phyloP scores from a whole-genome alignment of 2,329 filamentous ascomycete genomes.

The Esteya vermicola region DNA sequence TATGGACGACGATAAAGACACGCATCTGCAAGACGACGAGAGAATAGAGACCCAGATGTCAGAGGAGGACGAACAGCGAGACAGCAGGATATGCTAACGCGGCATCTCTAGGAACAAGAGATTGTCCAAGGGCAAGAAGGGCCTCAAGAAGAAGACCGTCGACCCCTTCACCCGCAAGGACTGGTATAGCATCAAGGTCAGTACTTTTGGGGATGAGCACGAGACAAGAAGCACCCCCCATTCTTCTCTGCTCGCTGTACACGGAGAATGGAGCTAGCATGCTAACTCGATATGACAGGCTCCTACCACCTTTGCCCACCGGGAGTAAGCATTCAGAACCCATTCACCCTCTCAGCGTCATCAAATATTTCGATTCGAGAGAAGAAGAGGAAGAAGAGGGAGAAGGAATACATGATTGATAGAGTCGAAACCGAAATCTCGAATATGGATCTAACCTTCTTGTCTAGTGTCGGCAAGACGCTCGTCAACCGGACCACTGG shows the following conservation, averaged over 20 bases:
- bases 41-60: not conserved
- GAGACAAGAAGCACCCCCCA: too few relatives aligned
- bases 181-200: conserved; percentile 94
- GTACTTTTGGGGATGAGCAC: conserved; percentile 10
- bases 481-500: conserved; percentile 98
- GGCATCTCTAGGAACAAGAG: conserved; percentile 75
- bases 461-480: conserved; percentile 89
- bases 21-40: not conserved
- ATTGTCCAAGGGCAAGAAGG: conserved; percentile 99
- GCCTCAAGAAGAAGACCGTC: conserved; percentile 97
- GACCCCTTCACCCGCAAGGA: conserved; percentile 99
- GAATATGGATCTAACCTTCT: conserved; percentile 9
- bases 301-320: conserved; percentile 84
- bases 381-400: not conserved
- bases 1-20: too few relatives aligned
- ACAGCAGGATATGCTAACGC: conserved; percentile 1
- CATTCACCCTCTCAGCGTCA: conserved; percentile 2
- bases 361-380: conserved; percentile 1
- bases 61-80: not conserved
- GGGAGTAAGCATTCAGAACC: conserved; percentile 62
- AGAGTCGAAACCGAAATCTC: conserved; percentile 6
- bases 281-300: conserved; percentile 37
- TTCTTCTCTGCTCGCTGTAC: too few relatives aligned
- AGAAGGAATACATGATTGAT: conserved; percentile 7
- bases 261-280: not conserved